Evolutionary conservation across 139 green algal genomes (phyloP).

Genomic region (Tetradesmus lagerheimii): DNA sequence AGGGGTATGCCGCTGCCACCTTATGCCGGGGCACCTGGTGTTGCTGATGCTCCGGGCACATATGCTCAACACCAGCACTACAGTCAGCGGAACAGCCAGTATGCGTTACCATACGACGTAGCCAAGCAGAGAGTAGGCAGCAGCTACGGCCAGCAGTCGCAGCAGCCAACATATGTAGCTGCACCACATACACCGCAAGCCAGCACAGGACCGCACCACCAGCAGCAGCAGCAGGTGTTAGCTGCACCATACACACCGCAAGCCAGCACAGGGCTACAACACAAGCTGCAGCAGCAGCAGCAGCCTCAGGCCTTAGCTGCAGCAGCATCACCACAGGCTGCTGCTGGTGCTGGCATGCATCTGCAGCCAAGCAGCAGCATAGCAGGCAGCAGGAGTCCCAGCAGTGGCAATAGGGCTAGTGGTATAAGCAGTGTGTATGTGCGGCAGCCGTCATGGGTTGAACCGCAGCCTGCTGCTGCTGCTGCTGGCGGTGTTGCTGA

Average conservation of each 20-base stretch:
- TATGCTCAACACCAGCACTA: not conserved
- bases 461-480: not conserved
- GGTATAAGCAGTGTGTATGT: not conserved
- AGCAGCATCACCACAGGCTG: not conserved
- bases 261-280: no score
- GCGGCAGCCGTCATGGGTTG: not conserved
- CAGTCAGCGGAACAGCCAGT: not conserved
- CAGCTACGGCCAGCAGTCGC: not conserved
- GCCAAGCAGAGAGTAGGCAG: not conserved
- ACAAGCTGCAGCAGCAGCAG: not conserved
- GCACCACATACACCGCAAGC: no score
- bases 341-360: not conserved
- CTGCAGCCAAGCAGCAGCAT: constrained; percentile 10
- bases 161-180: not conserved
- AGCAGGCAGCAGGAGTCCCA: not conserved
- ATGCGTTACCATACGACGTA: not conserved
- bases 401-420: not conserved
- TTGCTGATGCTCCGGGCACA: no score
- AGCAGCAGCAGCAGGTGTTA: no score
- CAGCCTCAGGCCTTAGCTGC: not conserved
- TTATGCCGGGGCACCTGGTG: not conserved
- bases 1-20: not conserved
- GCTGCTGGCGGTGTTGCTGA: not conserved
- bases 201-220: no score
- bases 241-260: no score